A percentile compares a stretch with the other conserved stretches of the same genome.
Evolutionary conservation across 176 grass and related monocot species (phyloP).

Genomic region (Carex cristatella): DNA sequence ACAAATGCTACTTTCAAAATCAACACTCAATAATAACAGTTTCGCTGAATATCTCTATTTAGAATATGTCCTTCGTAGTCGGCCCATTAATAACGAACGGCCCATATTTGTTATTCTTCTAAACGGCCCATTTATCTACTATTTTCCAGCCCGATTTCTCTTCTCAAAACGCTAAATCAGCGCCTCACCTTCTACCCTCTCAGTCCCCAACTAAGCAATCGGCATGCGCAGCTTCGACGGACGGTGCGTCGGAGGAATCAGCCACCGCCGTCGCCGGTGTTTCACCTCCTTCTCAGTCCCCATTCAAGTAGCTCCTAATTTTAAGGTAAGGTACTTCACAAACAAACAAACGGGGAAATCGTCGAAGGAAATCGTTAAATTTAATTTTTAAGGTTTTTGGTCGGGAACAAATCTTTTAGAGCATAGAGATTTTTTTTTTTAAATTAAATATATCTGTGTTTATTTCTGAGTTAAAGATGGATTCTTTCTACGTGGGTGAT

Average conservation of each 20-base stretch:
- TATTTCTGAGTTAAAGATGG: background rate
- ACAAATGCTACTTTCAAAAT: too few species aligned
- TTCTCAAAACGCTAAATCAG: background rate
- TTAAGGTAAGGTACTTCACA: background rate
- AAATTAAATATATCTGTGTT: too few species aligned
- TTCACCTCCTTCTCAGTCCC: background rate
- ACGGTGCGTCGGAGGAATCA: background rate
- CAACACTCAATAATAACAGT: too few species aligned
- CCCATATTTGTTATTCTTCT: background rate
- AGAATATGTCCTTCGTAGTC: background rate
- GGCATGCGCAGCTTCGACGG: background rate
- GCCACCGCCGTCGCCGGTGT: background rate
- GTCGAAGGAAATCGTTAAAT: background rate
- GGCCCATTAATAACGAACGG: background rate
- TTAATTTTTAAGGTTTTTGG: background rate
- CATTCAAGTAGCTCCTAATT: background rate
- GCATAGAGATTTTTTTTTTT: background rate
- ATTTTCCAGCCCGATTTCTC: background rate
- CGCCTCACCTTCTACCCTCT: background rate
- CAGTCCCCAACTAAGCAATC: background rate
- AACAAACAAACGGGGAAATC: too few species aligned
- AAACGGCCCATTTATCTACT: background rate
- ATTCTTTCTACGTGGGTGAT: background rate
- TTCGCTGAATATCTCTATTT: too few species aligned
- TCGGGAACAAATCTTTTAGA: background rate